These are phyloP conservation scores for Bryoglossum gracile DNA, from an alignment of 495 filamentous ascomycete genomes.

Conservation along the genomic window DNA sequence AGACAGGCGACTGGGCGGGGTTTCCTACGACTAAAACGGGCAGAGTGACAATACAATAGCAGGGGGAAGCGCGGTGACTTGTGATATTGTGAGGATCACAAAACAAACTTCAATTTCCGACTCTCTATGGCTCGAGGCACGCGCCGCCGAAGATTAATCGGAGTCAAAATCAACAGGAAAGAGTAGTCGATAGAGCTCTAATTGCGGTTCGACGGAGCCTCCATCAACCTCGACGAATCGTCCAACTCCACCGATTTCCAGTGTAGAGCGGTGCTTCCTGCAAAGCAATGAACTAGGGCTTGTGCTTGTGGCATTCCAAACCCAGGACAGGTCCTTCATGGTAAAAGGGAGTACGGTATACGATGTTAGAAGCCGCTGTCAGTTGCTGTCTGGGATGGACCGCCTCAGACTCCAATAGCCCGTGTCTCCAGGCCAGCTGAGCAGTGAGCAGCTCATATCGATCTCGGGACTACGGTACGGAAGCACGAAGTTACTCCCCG, in stretches of 20 bases:
- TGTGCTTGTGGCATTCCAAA: too few species aligned
- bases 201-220: not conserved
- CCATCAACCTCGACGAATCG: not conserved
- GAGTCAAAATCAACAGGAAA: not conserved
- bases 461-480: constrained; percentile 19
- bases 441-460: too few species aligned
- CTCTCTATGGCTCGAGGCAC: constrained; percentile 11
- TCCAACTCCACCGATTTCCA: not conserved
- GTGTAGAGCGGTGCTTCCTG: too few species aligned
- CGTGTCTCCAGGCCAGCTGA: too few species aligned
- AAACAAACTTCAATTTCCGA: constrained; percentile 6
- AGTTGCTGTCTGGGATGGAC: too few species aligned
- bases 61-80: constrained; percentile 1
- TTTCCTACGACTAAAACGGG: not conserved
- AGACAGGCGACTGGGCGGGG: constrained; percentile 10
- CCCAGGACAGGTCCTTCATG: too few species aligned
- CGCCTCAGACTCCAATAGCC: too few species aligned
- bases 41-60: not conserved
- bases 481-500: constrained; percentile 19
- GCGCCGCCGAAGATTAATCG: constrained; percentile 13
- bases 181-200: not conserved
- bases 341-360: too few species aligned
- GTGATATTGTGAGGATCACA: constrained; percentile 2
- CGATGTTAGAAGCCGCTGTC: too few species aligned
- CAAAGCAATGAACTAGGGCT: too few species aligned